Percentiles rank a stretch among this genome's conserved stretches.
These are phyloP conservation scores for Fomitopsis palustris DNA, from an alignment of 1,284 basidiomycete genomes.

Conservation along the genomic window DNA sequence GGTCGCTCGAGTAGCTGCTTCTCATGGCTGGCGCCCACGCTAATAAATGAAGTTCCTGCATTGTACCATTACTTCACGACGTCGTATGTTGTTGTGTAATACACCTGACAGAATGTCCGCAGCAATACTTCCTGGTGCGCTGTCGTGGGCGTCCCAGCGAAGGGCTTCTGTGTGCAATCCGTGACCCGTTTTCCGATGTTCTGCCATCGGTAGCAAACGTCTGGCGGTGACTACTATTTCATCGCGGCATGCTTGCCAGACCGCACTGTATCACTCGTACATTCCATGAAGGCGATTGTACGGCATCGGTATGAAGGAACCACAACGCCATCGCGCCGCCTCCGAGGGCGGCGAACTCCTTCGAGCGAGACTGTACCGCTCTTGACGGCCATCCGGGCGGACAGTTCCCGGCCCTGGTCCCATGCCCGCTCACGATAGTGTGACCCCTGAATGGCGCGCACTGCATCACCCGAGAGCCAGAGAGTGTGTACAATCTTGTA, in stretches of 20 bases:
- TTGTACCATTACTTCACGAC: neutral
- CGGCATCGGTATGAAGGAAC: neutral
- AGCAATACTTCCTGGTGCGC: neutral
- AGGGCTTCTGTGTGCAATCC: neutral
- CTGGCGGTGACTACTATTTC: neutral
- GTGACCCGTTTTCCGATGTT: neutral
- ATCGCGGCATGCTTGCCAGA: neutral
- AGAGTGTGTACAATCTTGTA: neutral
- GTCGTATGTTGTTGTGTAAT: neutral
- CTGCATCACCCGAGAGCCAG: neutral
- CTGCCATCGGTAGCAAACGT: neutral
- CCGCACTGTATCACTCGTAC: neutral
- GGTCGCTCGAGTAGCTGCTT: conserved; percentile 59
- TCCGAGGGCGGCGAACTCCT: neutral
- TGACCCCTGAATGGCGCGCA: neutral
- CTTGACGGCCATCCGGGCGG: neutral
- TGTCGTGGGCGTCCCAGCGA: neutral
- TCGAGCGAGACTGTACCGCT: neutral
- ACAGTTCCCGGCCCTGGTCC: neutral
- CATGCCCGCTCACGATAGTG: neutral
- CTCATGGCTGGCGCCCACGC: neutral
- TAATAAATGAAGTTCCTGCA: neutral
- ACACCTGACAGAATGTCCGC: neutral
- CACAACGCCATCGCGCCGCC: neutral
- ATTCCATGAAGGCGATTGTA: neutral